Evolutionary conservation across 176 grass and related monocot genomes (phyloP).

Genomic region (Ampelocalamus luodianensis): DNA sequence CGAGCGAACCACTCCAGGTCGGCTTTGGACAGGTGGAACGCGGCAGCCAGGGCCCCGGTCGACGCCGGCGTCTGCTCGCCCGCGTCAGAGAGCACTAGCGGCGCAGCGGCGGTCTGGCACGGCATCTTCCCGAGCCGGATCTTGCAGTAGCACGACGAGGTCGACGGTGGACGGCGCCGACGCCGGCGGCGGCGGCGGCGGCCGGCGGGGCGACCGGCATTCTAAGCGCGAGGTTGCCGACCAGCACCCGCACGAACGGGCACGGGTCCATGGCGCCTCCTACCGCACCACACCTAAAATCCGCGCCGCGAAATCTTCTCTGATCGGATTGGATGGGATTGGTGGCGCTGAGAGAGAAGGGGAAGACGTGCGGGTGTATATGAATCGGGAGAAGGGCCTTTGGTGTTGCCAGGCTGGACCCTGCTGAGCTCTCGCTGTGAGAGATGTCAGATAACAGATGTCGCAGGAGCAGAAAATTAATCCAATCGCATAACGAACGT

Average conservation of each 20-base stretch:
- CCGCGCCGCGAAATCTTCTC: background rate
- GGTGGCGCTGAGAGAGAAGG: constrained; percentile 9
- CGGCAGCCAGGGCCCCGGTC: constrained; percentile 49
- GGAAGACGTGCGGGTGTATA: constrained; percentile 34
- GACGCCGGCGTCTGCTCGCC: constrained; percentile 34
- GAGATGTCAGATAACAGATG: background rate
- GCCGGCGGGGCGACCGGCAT: constrained; percentile 72
- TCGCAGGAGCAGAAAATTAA: too few relatives aligned
- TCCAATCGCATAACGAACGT: too few relatives aligned
- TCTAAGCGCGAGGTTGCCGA: constrained; percentile 83
- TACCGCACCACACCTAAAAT: background rate
- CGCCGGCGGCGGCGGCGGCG: constrained; percentile 60
- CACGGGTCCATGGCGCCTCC: constrained; percentile 81
- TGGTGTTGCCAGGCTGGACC: constrained; percentile 54
- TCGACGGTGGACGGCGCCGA: constrained; percentile 76
- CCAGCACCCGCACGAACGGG: constrained; percentile 96
- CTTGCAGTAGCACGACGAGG: constrained; percentile 83
- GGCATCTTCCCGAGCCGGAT: constrained; percentile 80
- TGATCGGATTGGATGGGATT: background rate
- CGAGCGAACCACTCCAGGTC: constrained; percentile 61
- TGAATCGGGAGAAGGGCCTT: constrained; percentile 7
- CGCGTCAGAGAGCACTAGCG: constrained; percentile 54
- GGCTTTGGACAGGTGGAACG: constrained; percentile 73
- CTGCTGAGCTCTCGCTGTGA: constrained; percentile 35
- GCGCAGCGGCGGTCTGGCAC: constrained; percentile 53